Evolutionary conservation across 805 yeast species (phyloP), one percentile per base, ranked within the genome.

Genomic region (Starmerella sirachaensis): DNA sequence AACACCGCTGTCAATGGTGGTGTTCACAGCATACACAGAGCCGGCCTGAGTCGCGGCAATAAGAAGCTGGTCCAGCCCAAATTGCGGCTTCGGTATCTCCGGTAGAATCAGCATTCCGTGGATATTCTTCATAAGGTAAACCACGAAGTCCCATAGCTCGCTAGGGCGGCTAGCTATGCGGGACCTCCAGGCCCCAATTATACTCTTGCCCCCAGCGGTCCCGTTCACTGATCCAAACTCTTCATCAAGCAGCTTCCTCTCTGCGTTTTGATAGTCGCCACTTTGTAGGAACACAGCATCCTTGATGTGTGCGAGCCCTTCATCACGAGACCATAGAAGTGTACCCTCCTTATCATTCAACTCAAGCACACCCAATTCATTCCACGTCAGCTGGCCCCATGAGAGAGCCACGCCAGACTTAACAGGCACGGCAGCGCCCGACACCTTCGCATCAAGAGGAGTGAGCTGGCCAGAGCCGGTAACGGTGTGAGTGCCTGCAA

Each of bases 31-130:
- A 27, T 49, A 41, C 3, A 58, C 37, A 3, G 52, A 41, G n/a
- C 57, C 56, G 7, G 18, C n/a, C 3, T 30, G 24, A 8, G 63
- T 56, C 6, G 46, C 52, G 2, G 53, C 49, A 9, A 59, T 50
- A 1, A 59, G 42, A 14, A 50, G 38, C 48, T 61, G 58, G 29
- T 54, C 48, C 43, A 58, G 57, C 2, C 61, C 62, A 37, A 61
- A 61, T 19, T 49, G 35, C 12, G 47, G 50, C 12, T 37, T 29
- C 22, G 14, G 11, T 1, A 14, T n/a, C 18, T 31, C 35, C 9
- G 43, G 41, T 25, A 43, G 33, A 14, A 41, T 20, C 13, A 41
- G 21, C 35, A 35, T 25, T 20, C 38, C 33, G 8, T 34, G 34
- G 14, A 41, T 42, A 2, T 22, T 20, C 5, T 14, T 20, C 20